Evolutionary conservation across 768 basidiomycete species (phyloP).

Genomic region (Zangia roseola): DNA sequence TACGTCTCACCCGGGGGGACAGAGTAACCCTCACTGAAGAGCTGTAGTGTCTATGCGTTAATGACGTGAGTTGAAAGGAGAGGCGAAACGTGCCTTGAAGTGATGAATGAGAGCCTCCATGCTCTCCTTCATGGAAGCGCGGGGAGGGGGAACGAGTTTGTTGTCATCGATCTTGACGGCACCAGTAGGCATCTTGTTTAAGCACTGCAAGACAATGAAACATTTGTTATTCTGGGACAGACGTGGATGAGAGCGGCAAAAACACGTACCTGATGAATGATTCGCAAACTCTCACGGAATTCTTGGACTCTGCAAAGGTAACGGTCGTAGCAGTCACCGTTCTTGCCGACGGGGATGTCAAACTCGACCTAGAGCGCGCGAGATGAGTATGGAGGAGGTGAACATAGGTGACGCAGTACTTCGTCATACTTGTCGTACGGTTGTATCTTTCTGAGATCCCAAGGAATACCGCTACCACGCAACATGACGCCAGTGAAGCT

Average conservation of each 20-base stretch:
- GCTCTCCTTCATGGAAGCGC: conserved; percentile 98
- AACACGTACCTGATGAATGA: conserved; percentile 72
- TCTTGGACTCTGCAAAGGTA: conserved; percentile 98
- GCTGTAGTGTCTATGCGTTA: conserved; percentile 40
- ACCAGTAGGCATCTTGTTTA: conserved; percentile 96
- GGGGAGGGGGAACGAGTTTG: conserved; percentile 94
- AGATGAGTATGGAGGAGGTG: background rate
- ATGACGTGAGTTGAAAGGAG: background rate
- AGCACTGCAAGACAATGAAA: conserved; percentile 53
- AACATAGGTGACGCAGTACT: conserved; percentile 42
- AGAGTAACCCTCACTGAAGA: conserved; percentile 95
- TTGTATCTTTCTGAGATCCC: conserved; percentile 89
- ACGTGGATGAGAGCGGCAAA: background rate
- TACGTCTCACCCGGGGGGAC: conserved; percentile 97
- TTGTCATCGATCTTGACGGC: conserved; percentile 95
- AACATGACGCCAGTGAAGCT: conserved; percentile 97
- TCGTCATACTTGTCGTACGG: conserved; percentile 98
- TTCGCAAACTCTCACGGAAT: conserved; percentile 91
- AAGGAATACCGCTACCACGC: conserved; percentile 87
- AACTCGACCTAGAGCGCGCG: conserved; percentile 74
- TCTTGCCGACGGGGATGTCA: conserved; percentile 93
- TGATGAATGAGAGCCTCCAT: conserved; percentile 99
- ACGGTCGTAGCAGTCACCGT: conserved; percentile 97
- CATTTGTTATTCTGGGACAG: background rate
- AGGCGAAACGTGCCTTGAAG: conserved; percentile 69